Evolutionary conservation across 768 basidiomycete genomes (phyloP).

Genomic region (Holtermannia corniformis): DNA sequence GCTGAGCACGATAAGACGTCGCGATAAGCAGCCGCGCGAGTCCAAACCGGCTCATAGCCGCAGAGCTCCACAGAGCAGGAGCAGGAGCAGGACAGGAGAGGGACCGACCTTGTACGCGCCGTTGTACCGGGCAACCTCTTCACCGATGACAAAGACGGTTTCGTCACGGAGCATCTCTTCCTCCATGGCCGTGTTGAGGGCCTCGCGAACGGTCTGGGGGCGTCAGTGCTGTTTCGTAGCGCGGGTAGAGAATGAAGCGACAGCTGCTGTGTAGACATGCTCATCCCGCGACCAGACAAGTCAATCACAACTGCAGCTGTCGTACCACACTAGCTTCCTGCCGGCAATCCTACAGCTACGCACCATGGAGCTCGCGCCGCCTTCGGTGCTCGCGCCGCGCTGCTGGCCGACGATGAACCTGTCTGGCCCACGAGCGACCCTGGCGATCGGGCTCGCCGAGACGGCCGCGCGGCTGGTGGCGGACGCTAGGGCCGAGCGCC

Average conservation of each 20-base stretch:
- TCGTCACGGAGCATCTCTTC: slow-evolving; percentile 98
- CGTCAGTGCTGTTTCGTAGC: slow-evolving; percentile 2
- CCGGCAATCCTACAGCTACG: too few species aligned
- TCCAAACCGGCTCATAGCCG: too few species aligned
- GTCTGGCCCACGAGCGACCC: background rate
- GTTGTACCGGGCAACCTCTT: slow-evolving; percentile 98
- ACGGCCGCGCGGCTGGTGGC: background rate
- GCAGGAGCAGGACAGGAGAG: too few species aligned
- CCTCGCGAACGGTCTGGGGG: slow-evolving; percentile 80
- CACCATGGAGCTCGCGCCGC: background rate
- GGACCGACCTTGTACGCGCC: slow-evolving; percentile 41
- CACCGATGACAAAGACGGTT: slow-evolving; percentile 86
- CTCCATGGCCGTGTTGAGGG: slow-evolving; percentile 95
- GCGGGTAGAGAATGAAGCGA: background rate
- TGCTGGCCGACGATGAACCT: background rate
- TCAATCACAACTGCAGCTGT: background rate
- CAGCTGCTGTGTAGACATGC: background rate
- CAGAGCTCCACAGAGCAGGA: too few species aligned
- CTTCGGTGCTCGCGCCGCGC: background rate
- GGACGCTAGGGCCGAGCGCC: background rate
- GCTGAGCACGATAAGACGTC: too few species aligned
- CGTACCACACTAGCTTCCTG: too few species aligned
- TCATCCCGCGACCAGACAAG: background rate
- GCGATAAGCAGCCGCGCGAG: too few species aligned
- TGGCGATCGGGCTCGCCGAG: background rate